A percentile compares a stretch with the other conserved stretches of the same genome.
These are phyloP conservation scores for Coemansia sp. DNA, from an alignment of 192 early-diverging fungal genomes.

Conservation along the genomic window DNA sequence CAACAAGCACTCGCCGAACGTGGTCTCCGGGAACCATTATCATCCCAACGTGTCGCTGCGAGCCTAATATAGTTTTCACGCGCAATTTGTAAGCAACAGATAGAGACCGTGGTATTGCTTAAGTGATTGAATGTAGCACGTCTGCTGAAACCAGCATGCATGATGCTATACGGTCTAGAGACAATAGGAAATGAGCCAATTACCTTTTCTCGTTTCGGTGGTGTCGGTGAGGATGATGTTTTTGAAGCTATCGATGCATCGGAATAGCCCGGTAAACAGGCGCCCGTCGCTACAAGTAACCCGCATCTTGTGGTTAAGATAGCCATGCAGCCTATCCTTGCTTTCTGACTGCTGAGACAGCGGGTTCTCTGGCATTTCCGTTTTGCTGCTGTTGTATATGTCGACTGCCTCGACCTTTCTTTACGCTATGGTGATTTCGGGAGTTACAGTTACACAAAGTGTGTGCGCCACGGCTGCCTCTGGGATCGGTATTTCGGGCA, in stretches of 20 bases:
- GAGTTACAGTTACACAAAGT: too few species aligned
- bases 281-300: slow-evolving; percentile 29
- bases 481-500: too few species aligned
- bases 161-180: too few species aligned
- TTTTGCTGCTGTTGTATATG: too few species aligned
- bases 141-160: too few species aligned
- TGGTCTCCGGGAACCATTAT: slow-evolving; percentile 47
- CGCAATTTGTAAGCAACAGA: neutral
- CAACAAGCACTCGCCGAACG: slow-evolving; percentile 28
- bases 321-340: slow-evolving; percentile 25
- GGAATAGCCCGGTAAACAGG: slow-evolving; percentile 34
- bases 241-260: slow-evolving; percentile 29
- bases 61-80: slow-evolving; percentile 16
- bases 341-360: neutral
- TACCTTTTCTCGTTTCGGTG: slow-evolving; percentile 27
- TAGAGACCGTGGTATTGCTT: too few species aligned
- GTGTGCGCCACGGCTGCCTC: too few species aligned
- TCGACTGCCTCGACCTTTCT: too few species aligned
- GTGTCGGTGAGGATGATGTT: slow-evolving; percentile 45
- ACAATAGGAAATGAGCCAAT: neutral
- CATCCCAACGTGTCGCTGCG: slow-evolving; percentile 43
- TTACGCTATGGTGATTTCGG: too few species aligned
- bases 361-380: neutral
- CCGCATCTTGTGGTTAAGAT: slow-evolving; percentile 39
- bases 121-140: too few species aligned